Conservation (phyloP, 495 filamentous ascomycete species). For the Lepidopterella palustris region DNA sequence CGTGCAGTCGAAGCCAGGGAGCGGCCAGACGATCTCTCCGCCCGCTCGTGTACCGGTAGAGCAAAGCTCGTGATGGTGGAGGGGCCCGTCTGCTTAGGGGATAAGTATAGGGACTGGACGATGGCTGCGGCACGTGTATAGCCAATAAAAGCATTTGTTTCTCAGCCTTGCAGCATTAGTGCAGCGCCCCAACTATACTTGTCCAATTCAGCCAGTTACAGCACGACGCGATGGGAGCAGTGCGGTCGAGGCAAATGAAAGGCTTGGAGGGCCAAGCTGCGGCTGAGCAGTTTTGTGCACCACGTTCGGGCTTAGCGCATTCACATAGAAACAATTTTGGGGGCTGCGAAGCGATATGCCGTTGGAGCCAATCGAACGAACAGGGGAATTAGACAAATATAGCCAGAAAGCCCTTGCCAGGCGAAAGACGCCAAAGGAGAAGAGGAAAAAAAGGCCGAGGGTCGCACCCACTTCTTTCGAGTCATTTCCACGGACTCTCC, state of each 20-base stretch:
- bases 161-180: constrained; percentile 10
- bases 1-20: neutral
- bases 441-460: neutral
- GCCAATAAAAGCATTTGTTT: constrained; percentile 7
- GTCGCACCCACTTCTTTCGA: neutral
- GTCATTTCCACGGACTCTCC: neutral
- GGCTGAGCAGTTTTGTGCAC: constrained; percentile 11
- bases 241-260: constrained; percentile 5
- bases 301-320: neutral
- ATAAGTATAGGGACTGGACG: neutral
- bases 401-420: neutral
- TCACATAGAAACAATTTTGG: neutral
- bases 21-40: neutral
- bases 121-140: constrained; percentile 2
- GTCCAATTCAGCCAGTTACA: neutral
- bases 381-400: constrained; percentile 10
- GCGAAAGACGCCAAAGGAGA: neutral
- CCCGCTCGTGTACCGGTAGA: neutral
- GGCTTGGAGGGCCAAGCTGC: constrained; percentile 3
- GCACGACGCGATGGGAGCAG: neutral
- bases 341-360: neutral
- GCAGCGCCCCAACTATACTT: neutral
- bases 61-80: neutral
- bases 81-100: neutral
- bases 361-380: too few relatives aligned